These are phyloP conservation scores for Sparassis latifolia DNA, from an alignment of 1,284 basidiomycete species.

Conservation along the genomic window DNA sequence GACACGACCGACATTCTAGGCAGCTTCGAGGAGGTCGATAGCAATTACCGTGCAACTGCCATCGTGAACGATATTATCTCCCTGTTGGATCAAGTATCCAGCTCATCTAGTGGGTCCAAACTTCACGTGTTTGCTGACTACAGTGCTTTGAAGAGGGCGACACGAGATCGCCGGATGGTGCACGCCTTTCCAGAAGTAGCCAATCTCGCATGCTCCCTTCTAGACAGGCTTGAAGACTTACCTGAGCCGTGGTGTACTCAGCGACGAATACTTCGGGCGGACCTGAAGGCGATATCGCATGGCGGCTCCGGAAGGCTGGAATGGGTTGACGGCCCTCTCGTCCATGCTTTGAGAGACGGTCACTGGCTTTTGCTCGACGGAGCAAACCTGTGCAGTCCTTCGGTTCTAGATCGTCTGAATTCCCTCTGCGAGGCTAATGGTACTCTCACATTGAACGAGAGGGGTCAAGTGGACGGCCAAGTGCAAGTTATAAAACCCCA, in stretches of 20 bases:
- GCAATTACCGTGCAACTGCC: constrained; percentile 31
- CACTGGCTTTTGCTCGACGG: constrained; percentile 90
- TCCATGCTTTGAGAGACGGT: constrained; percentile 82
- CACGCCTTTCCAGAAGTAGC: background rate
- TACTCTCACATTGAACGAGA: constrained; percentile 79
- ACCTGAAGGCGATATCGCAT: constrained; percentile 7
- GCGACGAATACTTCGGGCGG: constrained; percentile 4
- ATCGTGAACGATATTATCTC: constrained; percentile 35
- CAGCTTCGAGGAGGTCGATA: constrained; percentile 89
- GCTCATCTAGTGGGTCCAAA: constrained; percentile 31
- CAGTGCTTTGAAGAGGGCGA: background rate
- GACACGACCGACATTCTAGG: constrained; percentile 95
- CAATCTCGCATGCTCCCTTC: background rate
- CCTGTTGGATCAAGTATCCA: constrained; percentile 35
- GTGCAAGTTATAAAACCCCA: constrained; percentile 81
- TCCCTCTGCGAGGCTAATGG: constrained; percentile 91
- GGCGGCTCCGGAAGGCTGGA: constrained; percentile 63
- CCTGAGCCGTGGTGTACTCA: constrained; percentile 5
- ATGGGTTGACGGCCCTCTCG: constrained; percentile 95
- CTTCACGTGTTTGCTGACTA: constrained; percentile 7
- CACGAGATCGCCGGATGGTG: background rate
- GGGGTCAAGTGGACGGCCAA: constrained; percentile 76
- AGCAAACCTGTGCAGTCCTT: constrained; percentile 93
- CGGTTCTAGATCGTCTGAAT: constrained; percentile 95
- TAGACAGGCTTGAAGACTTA: constrained; percentile 4